These are phyloP conservation scores for Hyaloscypha variabilis DNA, from an alignment of 495 filamentous ascomycete genomes.

Conservation along the genomic window DNA sequence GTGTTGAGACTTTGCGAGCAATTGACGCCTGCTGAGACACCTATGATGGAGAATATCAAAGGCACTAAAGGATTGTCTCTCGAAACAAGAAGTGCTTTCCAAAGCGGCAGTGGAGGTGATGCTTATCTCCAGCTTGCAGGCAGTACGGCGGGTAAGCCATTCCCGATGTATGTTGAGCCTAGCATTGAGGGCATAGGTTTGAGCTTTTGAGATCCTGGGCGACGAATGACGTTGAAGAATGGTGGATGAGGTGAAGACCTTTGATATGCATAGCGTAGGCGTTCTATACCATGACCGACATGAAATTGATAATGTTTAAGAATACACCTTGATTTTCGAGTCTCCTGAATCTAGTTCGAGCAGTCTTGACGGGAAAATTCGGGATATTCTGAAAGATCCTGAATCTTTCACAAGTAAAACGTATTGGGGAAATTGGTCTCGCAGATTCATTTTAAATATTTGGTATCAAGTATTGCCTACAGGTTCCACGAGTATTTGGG, in stretches of 20 bases:
- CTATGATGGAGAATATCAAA: slow-evolving; percentile 15
- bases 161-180: slow-evolving; percentile 16
- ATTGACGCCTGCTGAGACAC: slow-evolving; percentile 26
- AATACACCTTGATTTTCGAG: not conserved
- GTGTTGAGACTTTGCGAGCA: slow-evolving; percentile 14
- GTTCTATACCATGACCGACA: slow-evolving; percentile 21
- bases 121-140: slow-evolving; percentile 2
- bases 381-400: too few relatives aligned
- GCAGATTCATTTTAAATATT: too few relatives aligned
- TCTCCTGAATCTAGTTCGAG: not conserved
- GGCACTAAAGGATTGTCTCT: not conserved
- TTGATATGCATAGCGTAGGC: slow-evolving; percentile 25
- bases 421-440: too few relatives aligned
- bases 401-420: too few relatives aligned
- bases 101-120: not conserved
- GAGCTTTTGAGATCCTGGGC: slow-evolving; percentile 3
- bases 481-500: too few relatives aligned
- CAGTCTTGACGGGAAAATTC: not conserved
- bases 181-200: slow-evolving; percentile 8
- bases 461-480: too few relatives aligned
- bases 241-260: not conserved
- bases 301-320: not conserved
- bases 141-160: slow-evolving; percentile 8
- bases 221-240: not conserved
- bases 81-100: slow-evolving; percentile 16